phyloP scores from a whole-genome alignment of 116 monocot genomes.

The Iris pallida region DNA sequence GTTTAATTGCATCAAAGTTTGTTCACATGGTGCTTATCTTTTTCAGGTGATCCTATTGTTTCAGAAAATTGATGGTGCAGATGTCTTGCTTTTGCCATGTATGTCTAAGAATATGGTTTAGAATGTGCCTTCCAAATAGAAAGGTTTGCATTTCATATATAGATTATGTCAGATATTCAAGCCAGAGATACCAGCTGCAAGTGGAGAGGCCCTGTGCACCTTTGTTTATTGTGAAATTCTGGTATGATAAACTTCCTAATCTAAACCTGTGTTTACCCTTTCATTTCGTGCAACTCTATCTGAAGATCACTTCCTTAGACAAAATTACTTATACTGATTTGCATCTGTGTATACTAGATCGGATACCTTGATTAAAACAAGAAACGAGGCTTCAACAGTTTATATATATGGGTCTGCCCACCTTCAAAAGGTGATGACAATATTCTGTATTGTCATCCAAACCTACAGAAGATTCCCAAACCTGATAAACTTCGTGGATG shows the following conservation, averaged over 20 bases:
- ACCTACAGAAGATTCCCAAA: conserved; percentile 45
- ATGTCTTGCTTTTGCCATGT: conserved; percentile 26
- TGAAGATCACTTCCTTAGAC: background rate
- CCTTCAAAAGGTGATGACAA: conserved; percentile 38
- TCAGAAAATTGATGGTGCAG: conserved; percentile 28
- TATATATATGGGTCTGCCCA: conserved; percentile 52
- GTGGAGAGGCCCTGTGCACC: conserved; percentile 36
- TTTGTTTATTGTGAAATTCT: conserved; percentile 49
- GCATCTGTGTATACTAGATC: conserved; percentile 26
- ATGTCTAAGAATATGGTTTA: conserved; percentile 29
- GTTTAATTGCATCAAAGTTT: too few relatives aligned
- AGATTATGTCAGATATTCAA: conserved; percentile 36
- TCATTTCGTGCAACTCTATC: too few relatives aligned
- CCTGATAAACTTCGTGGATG: conserved; percentile 44
- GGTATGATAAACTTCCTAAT: conserved; percentile 15
- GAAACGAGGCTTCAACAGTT: conserved; percentile 38
- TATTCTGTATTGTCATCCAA: conserved; percentile 49
- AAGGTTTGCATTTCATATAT: conserved; percentile 18
- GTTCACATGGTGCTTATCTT: background rate
- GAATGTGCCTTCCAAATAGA: conserved; percentile 16
- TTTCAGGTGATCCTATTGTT: conserved; percentile 20
- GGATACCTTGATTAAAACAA: conserved; percentile 52
- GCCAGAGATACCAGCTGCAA: conserved; percentile 24
- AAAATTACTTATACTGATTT: conserved; percentile 1
- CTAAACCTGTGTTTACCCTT: too few relatives aligned